These are phyloP conservation scores for Tympanopsis confertula DNA, from an alignment of 2,329 filamentous ascomycete species.

Conservation along the genomic window DNA sequence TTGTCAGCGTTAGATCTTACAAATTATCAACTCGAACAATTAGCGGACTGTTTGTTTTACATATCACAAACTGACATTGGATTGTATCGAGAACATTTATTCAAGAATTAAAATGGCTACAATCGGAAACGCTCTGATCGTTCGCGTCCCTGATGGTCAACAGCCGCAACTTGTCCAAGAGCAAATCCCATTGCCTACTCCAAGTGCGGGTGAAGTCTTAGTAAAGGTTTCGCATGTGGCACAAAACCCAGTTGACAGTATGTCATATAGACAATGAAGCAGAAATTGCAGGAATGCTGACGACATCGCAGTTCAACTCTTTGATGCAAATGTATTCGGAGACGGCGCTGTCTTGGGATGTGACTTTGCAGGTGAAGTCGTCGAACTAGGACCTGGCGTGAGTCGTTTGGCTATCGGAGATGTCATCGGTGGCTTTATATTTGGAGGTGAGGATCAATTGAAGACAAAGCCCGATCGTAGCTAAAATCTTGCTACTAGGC, in stretches of 20 bases:
- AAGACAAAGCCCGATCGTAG: slow-evolving; percentile 3
- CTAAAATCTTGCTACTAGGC: slow-evolving; percentile 5
- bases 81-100: no score
- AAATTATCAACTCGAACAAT: no score
- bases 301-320: slow-evolving; percentile 13
- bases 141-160: neutral
- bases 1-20: no score
- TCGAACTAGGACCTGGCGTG: slow-evolving; percentile 16
- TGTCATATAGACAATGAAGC: neutral
- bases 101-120: no score
- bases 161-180: slow-evolving; percentile 2
- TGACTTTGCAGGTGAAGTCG: slow-evolving; percentile 23
- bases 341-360: slow-evolving; percentile 21
- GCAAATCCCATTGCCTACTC: slow-evolving; percentile 3
- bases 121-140: no score
- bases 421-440: slow-evolving; percentile 16
- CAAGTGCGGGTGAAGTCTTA: slow-evolving; percentile 9
- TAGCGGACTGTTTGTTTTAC: no score
- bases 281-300: neutral
- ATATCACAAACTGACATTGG: no score
- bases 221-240: slow-evolving; percentile 11
- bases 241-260: slow-evolving; percentile 15
- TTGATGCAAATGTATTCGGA: slow-evolving; percentile 22
- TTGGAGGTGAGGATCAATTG: slow-evolving; percentile 11
- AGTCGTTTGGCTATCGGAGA: slow-evolving; percentile 11